Evolutionary conservation across 208 protist species (phyloP).

Genomic region (Leishmania martiniquensis): DNA sequence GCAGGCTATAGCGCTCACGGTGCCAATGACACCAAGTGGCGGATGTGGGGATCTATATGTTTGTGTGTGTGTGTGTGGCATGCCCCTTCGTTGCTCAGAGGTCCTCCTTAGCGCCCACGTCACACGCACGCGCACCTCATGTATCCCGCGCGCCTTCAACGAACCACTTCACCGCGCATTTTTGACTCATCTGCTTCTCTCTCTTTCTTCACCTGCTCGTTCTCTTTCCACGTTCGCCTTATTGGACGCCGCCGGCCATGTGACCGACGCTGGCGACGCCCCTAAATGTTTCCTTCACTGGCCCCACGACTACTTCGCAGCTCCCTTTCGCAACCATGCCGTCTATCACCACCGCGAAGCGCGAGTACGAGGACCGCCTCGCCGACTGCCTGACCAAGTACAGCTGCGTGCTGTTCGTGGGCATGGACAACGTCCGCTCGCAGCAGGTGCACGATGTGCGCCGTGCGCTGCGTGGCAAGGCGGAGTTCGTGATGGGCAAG

Average conservation of each 20-base stretch:
- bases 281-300: not conserved
- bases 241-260: not conserved
- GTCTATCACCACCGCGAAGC: constrained; percentile 77
- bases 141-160: not conserved
- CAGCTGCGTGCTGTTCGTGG: constrained; percentile 95
- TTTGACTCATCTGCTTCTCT: not conserved
- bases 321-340: constrained; percentile 35
- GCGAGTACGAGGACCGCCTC: constrained; percentile 93
- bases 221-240: not conserved
- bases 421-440: constrained; percentile 98
- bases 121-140: not conserved
- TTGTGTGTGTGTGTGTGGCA: not conserved
- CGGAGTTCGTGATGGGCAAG: constrained; percentile 98
- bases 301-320: not conserved
- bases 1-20: not conserved
- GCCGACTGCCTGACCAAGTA: constrained; percentile 94
- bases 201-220: not conserved
- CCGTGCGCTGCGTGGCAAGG: constrained; percentile 94
- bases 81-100: not conserved
- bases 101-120: not conserved
- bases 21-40: not conserved
- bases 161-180: not conserved
- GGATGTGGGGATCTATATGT: not conserved
- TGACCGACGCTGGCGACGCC: not conserved
- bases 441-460: constrained; percentile 97